Evolutionary conservation across 2,329 filamentous ascomycete genomes (phyloP).

Genomic region (Ceratocystis cacaofunesta): DNA sequence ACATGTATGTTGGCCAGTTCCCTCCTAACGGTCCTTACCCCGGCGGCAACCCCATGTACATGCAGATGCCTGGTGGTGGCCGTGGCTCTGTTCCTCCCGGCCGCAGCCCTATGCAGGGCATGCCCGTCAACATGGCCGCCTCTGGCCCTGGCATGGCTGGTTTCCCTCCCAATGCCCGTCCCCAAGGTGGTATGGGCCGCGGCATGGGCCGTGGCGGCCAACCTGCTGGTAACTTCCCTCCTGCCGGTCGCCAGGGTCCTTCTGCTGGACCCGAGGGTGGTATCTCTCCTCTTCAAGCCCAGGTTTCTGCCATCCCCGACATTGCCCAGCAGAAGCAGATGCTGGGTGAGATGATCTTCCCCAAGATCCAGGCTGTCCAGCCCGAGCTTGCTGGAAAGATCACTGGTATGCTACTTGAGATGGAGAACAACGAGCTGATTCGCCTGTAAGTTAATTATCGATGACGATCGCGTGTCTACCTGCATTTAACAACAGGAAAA

Average conservation of each 20-base stretch:
- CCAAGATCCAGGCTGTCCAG: conserved; percentile 92
- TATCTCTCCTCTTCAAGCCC: conserved; percentile 34
- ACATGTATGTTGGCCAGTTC: conserved; percentile 71
- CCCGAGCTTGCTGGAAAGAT: conserved; percentile 96
- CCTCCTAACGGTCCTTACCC: conserved; percentile 61
- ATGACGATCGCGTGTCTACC: background rate
- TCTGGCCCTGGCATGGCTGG: conserved; percentile 40
- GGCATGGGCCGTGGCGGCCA: conserved; percentile 31
- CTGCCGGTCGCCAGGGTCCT: conserved; percentile 31
- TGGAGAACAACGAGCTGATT: conserved; percentile 91
- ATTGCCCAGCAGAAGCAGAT: conserved; percentile 93
- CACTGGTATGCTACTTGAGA: conserved; percentile 98
- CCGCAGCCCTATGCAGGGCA: conserved; percentile 59
- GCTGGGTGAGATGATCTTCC: conserved; percentile 92
- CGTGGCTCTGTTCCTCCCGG: conserved; percentile 49
- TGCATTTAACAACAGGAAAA: conserved; percentile 18
- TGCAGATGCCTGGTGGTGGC: conserved; percentile 57
- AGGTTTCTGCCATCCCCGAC: conserved; percentile 40
- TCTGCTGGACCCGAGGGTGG: conserved; percentile 7
- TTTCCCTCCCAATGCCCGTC: conserved; percentile 41
- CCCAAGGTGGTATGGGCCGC: conserved; percentile 36
- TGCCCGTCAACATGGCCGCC: conserved; percentile 48
- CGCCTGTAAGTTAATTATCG: conserved; percentile 60
- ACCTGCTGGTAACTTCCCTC: conserved; percentile 28
- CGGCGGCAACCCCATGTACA: conserved; percentile 66